Evolutionary conservation across 2,329 filamentous ascomycete species (phyloP).

Genomic region (Monosporascus sp.): DNA sequence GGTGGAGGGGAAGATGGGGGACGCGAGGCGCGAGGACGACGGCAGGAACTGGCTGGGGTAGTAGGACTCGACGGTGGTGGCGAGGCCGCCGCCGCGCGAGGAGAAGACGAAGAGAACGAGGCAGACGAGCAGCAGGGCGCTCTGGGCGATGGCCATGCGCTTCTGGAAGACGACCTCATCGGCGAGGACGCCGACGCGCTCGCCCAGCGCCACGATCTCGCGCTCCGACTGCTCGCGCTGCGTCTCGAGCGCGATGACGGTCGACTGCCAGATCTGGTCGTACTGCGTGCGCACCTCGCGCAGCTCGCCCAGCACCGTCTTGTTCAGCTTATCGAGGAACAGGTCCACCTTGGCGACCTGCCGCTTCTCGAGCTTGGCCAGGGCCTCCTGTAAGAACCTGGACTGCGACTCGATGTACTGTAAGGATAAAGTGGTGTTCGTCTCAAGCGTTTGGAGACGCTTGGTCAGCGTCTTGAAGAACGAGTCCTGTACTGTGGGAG

Average conservation of each 20-base stretch:
- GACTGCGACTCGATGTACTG: constrained; percentile 98
- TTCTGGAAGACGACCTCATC: constrained; percentile 87
- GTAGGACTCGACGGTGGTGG: constrained; percentile 21
- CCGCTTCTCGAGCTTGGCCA: constrained; percentile 79
- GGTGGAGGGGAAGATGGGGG: constrained; percentile 22
- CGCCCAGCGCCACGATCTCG: constrained; percentile 76
- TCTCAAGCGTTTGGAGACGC: constrained; percentile 82
- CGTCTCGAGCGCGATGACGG: constrained; percentile 82
- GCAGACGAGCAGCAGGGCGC: constrained; percentile 78
- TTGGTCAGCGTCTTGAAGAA: constrained; percentile 98
- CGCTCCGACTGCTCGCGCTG: constrained; percentile 80
- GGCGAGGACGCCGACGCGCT: constrained; percentile 80
- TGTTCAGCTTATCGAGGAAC: constrained; percentile 82
- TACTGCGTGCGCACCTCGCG: constrained; percentile 77
- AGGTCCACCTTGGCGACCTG: constrained; percentile 77
- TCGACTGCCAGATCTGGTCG: constrained; percentile 94
- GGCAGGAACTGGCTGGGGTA: constrained; percentile 24
- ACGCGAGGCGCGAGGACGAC: constrained; percentile 15
- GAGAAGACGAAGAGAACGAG: constrained; percentile 82
- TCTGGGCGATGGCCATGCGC: constrained; percentile 89
- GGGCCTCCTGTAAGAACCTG: constrained; percentile 79
- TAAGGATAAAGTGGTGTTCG: constrained; percentile 85
- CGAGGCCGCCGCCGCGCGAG: constrained; percentile 37
- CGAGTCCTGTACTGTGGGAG: constrained; percentile 88
- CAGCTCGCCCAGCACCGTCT: constrained; percentile 77